Conservation (phyloP, 2,329 filamentous ascomycete genomes). For the Phaeophleospora eucalypticola region DNA sequence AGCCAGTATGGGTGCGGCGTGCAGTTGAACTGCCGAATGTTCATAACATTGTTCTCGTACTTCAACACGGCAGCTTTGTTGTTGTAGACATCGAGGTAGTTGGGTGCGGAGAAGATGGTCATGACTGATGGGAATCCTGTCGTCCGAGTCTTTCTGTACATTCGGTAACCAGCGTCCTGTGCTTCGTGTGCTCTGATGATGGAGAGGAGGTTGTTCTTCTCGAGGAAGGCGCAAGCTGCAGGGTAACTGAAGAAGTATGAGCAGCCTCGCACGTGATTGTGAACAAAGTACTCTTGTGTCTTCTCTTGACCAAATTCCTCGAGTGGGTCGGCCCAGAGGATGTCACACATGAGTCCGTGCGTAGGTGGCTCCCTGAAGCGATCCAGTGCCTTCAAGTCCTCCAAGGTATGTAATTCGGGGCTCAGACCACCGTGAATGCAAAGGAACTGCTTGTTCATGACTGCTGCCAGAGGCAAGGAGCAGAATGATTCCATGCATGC, state of each 20-base stretch:
- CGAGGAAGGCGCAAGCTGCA: slow-evolving; percentile 91
- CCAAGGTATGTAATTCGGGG: slow-evolving; percentile 90
- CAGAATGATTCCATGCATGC: slow-evolving; percentile 99
- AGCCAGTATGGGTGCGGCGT: slow-evolving; percentile 99
- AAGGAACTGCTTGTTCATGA: slow-evolving; percentile 99
- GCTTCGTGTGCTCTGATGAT: slow-evolving; percentile 97
- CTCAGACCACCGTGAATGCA: slow-evolving; percentile 97
- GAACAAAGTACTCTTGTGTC: slow-evolving; percentile 93
- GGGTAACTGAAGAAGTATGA: slow-evolving; percentile 99
- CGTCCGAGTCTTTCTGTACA: slow-evolving; percentile 98
- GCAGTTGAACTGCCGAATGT: slow-evolving; percentile 99
- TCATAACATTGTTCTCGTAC: slow-evolving; percentile 99
- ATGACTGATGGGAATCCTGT: slow-evolving; percentile 99
- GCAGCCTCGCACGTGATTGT: slow-evolving; percentile 97
- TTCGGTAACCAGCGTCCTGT: slow-evolving; percentile 95
- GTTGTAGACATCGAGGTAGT: slow-evolving; percentile 99
- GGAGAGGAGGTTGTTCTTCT: slow-evolving; percentile 97
- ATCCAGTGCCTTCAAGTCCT: slow-evolving; percentile 95
- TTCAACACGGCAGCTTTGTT: slow-evolving; percentile 99
- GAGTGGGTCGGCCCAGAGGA: slow-evolving; percentile 95
- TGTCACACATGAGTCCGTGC: slow-evolving; percentile 97
- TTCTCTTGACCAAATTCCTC: slow-evolving; percentile 99
- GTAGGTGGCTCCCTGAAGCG: slow-evolving; percentile 97
- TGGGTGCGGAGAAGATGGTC: slow-evolving; percentile 99
- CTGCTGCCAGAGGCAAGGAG: slow-evolving; percentile 81